Evolutionary conservation across 2,329 filamentous ascomycete species (phyloP).

Genomic region (Stylonectria norvegica): DNA sequence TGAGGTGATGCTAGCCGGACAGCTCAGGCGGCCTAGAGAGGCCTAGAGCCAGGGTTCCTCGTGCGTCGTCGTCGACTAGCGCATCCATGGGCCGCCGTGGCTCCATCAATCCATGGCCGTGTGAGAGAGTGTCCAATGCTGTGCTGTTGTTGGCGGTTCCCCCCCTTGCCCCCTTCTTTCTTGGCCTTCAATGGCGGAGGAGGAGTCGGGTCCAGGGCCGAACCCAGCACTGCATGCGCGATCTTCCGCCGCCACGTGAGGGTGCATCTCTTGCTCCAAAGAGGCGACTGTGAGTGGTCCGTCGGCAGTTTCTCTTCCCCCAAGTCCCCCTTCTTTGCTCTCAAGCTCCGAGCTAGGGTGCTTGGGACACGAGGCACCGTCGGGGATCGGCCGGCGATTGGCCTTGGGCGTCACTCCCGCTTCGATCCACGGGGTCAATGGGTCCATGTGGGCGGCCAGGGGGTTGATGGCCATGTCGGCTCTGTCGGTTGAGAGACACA

Average conservation of each 20-base stretch:
- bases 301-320: constrained; percentile 5
- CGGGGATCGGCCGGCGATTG: too few species aligned
- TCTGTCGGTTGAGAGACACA: too few species aligned
- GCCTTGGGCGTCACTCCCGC: too few species aligned
- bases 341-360: too few species aligned
- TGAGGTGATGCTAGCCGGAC: constrained; percentile 16
- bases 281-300: constrained; percentile 17
- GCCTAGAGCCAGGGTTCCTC: constrained; percentile 29
- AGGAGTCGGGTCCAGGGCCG: constrained; percentile 12
- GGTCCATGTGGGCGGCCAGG: too few species aligned
- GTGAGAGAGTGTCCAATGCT: too few species aligned
- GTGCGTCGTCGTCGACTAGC: constrained; percentile 27
- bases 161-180: constrained; percentile 10
- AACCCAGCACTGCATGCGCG: constrained; percentile 28
- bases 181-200: too few species aligned
- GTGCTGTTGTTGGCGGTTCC: constrained; percentile 10
- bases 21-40: constrained; percentile 16
- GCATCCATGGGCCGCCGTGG: constrained; percentile 17
- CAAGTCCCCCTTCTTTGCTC: constrained; percentile 7
- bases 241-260: constrained; percentile 36
- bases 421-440: too few species aligned
- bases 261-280: constrained; percentile 17
- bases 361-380: too few species aligned
- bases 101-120: too few species aligned
- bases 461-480: too few species aligned